These are phyloP conservation scores for Auricularia sp. DNA, from an alignment of 768 basidiomycete species.

Conservation along the genomic window DNA sequence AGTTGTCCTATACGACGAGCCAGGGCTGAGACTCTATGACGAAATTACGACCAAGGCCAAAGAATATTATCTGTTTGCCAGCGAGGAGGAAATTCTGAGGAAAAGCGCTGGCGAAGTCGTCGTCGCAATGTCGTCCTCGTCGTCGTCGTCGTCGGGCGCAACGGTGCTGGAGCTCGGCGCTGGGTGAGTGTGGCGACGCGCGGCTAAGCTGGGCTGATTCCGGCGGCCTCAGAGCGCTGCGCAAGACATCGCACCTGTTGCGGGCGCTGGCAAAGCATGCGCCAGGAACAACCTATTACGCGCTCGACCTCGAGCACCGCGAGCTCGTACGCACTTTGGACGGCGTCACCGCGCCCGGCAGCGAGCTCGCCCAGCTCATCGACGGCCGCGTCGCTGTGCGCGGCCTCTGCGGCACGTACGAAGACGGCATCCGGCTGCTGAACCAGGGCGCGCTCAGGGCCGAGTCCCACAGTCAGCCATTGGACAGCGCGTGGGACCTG, in stretches of 20 bases:
- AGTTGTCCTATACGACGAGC: slow-evolving; percentile 76
- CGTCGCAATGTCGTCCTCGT: slow-evolving; percentile 44
- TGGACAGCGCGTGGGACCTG: not conserved
- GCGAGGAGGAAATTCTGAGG: slow-evolving; percentile 80
- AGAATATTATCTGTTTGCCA: slow-evolving; percentile 85
- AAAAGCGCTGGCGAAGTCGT: slow-evolving; percentile 66
- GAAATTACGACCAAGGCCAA: slow-evolving; percentile 64
- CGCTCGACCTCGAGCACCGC: slow-evolving; percentile 82
- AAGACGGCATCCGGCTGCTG: slow-evolving; percentile 77
- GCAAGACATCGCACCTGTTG: slow-evolving; percentile 83
- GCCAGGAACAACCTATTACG: slow-evolving; percentile 66
- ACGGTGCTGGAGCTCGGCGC: slow-evolving; percentile 87
- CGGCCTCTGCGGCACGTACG: slow-evolving; percentile 87
- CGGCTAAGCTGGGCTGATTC: not conserved
- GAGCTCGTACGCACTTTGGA: slow-evolving; percentile 75
- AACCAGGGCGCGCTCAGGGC: slow-evolving; percentile 45
- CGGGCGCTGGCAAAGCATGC: slow-evolving; percentile 53
- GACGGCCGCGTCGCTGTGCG: slow-evolving; percentile 65
- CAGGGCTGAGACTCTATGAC: slow-evolving; percentile 79
- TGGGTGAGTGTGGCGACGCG: slow-evolving; percentile 46
- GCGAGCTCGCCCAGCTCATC: slow-evolving; percentile 38
- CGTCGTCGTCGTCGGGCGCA: slow-evolving; percentile 27
- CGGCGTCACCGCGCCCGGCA: slow-evolving; percentile 47
- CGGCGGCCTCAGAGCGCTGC: slow-evolving; percentile 47
- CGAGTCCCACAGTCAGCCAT: slow-evolving; percentile 1